phyloP scores from a whole-genome alignment of 495 filamentous ascomycete species.

The Paragyromitra xinjiangensis region DNA sequence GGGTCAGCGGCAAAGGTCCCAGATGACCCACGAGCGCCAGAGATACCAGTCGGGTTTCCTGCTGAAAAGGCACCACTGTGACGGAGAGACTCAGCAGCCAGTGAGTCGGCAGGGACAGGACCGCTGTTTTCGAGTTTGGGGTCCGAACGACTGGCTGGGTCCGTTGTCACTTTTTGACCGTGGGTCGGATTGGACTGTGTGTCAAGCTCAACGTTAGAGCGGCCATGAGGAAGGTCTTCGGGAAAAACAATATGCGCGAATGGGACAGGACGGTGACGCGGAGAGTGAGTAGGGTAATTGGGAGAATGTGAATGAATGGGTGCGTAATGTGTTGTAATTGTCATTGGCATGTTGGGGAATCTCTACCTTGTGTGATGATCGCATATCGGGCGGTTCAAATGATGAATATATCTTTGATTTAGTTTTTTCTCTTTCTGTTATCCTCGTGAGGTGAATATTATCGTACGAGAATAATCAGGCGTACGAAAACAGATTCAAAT shows the following conservation, averaged over 20 bases:
- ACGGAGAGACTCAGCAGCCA: conserved; percentile 69
- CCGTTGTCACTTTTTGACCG: conserved; percentile 57
- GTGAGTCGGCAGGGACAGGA: conserved; percentile 68
- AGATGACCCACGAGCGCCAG: conserved; percentile 58
- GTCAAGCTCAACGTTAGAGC: conserved; percentile 9
- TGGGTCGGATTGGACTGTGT: conserved; percentile 41
- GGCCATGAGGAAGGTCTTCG: conserved; percentile 6
- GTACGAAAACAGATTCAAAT: conserved; percentile 2
- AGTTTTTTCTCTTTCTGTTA: not conserved
- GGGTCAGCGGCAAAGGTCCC: conserved; percentile 62
- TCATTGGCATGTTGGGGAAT: conserved; percentile 30
- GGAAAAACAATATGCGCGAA: conserved; percentile 30
- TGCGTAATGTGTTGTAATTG: conserved; percentile 16
- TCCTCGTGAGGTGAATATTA: not conserved
- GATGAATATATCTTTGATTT: conserved; percentile 1
- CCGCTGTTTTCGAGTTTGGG: conserved; percentile 65
- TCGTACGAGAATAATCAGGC: conserved; percentile 31
- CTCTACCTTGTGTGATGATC: conserved; percentile 40
- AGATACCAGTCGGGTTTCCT: conserved; percentile 68
- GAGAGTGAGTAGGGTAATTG: conserved; percentile 32
- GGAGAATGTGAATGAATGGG: conserved; percentile 27
- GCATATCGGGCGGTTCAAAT: conserved; percentile 7
- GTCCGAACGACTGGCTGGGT: conserved; percentile 60
- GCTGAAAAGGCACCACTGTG: conserved; percentile 64
- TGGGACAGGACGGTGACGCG: conserved; percentile 38